Base-by-base conservation (phyloP, 495 filamentous ascomycete species). In the Neurospora tetraspora region DNA sequence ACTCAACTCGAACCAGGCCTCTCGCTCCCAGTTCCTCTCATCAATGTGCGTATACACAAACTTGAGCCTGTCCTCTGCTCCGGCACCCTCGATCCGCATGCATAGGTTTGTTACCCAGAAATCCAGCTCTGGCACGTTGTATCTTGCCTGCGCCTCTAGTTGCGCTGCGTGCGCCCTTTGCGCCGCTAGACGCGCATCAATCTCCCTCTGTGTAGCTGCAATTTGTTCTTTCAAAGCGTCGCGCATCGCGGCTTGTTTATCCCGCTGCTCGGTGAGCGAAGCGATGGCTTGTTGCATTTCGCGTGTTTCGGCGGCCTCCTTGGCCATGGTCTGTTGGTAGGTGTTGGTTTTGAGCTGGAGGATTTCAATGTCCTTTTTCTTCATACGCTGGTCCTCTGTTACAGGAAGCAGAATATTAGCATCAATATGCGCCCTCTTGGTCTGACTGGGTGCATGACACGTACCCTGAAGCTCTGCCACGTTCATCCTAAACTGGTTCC, bases 41-140 rank as follows among this genome's bases (percentile, higher is more conserved):
- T 92, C 88, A 38, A 97, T 81, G 80, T 97, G 92, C n/a, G 88
- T 93, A 79, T 91, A 99, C 5, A 94, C 88, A 83, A 99, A 97
- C 81, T 94, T 96, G 74, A 99, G 84, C 43, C 92, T 86, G 81
- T 98, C 94, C 71, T 91, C 90, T 69, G 87, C 85, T 0, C 95
- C 95, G 0, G 92, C 92, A 5, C 96, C 96, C 80, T 98, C 94
- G 78, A 99, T 95, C 69, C 91, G 85, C 83, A 98, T 77, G 72
- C 95, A 92, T 73, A 99, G 84, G 79, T 93, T 93, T 71, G 92
- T 91, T 78, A 96, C 90, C 96, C 96, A 99, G 81, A 99, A 98
- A 45, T 93, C 91, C 45, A 98, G 85, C 80, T 99, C 96, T 3
- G 96, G 96, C 59, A 91, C 87, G 81, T 98, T 97, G 73, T 92